Base-by-base conservation (phyloP, 768 basidiomycete genomes). In the Naganishia vaughanmartiniae region DNA sequence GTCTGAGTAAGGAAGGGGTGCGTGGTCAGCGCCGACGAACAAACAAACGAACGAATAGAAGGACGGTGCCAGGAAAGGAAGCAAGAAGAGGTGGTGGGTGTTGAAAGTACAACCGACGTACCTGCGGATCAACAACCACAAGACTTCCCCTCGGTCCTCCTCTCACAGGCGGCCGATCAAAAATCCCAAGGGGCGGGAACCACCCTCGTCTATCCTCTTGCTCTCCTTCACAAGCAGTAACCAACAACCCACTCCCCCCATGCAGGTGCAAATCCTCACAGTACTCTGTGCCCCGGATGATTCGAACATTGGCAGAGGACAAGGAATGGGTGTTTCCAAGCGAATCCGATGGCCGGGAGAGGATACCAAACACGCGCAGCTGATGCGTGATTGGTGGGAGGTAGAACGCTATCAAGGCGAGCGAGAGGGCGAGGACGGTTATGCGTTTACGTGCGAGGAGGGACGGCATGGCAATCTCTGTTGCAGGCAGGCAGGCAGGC, bases 61-160 rank as follows among this genome's bases (percentile, higher is more conserved):
- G 7, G 21, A 4, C 3, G 24, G n/a, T 3, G 7, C 19, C 17
- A 51, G 48, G 48, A 14, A 51, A 51, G 39, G 39, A 42, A 42
- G 15, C 9, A 42, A 51, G 6, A 14, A 12, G n/a, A 51, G 24
- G 24, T 15, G 4, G 24, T 4, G n/a, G 15, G 42, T 36, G 34
- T 36, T 2, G 42, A 42, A 42, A 42, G 34, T 5, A 12, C 12
- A 4, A 4, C 34, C 17, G 2, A 69, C 69, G 36, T 31, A 76
- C 75, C 55, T 70, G 34, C 19, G 75, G 69, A 42, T 76, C 72
- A 26, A 76, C 58, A 1, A 67, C 66, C 36, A 68, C 72, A n/a
- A 76, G 30, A 5, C 69, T 67, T 0, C 71, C 73, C 66, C 36
- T 31, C 30, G 9, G 11, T 30, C 30, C 55, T 14, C 28, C 67